Evolutionary conservation across 1,139 yeast genomes (phyloP).

Genomic region (Yamadazyma buinensis): DNA sequence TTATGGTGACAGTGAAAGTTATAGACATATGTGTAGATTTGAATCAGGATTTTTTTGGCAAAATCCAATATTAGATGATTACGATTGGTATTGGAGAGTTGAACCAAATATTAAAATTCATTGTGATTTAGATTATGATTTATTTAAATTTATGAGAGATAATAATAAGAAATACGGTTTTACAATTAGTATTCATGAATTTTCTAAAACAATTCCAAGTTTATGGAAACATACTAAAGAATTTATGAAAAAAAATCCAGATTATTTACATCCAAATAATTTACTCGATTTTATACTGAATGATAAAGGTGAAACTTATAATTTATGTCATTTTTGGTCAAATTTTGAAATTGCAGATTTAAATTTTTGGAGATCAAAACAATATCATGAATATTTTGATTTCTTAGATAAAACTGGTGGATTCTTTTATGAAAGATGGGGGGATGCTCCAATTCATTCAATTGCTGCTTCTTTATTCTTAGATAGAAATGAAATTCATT

Average conservation of each 20-base stretch:
- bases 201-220: conserved; percentile 52
- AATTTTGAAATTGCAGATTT: conserved; percentile 83
- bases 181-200: conserved; percentile 63
- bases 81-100: conserved; percentile 70
- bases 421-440: conserved; percentile 94
- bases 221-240: conserved; percentile 54
- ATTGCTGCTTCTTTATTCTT: conserved; percentile 74
- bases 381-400: conserved; percentile 67
- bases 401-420: conserved; percentile 76
- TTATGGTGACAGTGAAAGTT: conserved; percentile 61
- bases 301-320: conserved; percentile 65
- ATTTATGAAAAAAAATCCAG: conserved; percentile 45
- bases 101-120: conserved; percentile 62
- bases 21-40: conserved; percentile 77
- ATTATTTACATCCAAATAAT: conserved; percentile 44
- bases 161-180: conserved; percentile 62
- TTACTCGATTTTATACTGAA: conserved; percentile 49
- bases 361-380: conserved; percentile 69
- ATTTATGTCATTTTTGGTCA: conserved; percentile 89
- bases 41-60: conserved; percentile 65
- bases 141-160: conserved; percentile 59
- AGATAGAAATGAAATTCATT: conserved; percentile 64
- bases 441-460: conserved; percentile 91
- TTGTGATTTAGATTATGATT: conserved; percentile 65
- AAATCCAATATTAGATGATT: conserved; percentile 49